Percentiles rank a stretch among this genome's conserved stretches.
phyloP scores from a whole-genome alignment of 768 basidiomycete species.

The Collybiopsis luxurians region DNA sequence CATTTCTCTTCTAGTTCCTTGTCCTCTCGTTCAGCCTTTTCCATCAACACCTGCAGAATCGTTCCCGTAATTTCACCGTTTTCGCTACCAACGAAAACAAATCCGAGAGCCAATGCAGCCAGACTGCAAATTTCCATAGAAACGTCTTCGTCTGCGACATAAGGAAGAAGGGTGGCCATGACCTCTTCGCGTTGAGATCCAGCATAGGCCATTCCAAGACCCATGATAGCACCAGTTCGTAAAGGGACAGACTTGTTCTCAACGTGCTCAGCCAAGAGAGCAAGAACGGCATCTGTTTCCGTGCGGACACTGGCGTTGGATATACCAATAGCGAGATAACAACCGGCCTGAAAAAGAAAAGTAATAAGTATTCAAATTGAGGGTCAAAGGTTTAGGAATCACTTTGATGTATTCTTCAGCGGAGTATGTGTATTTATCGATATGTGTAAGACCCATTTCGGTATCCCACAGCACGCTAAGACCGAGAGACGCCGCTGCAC shows the following conservation, averaged over 20 bases:
- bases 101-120: conserved; percentile 86
- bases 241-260: conserved; percentile 83
- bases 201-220: conserved; percentile 90
- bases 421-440: conserved; percentile 98
- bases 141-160: conserved; percentile 74
- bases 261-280: conserved; percentile 86
- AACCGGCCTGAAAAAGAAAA: conserved; percentile 61
- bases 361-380: not conserved
- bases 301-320: conserved; percentile 86
- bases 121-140: conserved; percentile 90
- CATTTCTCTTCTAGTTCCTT: conserved; percentile 88
- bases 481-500: conserved; percentile 92
- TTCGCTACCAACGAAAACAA: conserved; percentile 93
- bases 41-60: conserved; percentile 91
- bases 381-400: not conserved
- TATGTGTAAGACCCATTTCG: conserved; percentile 88
- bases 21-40: conserved; percentile 60
- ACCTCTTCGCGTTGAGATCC: conserved; percentile 93
- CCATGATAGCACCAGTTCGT: conserved; percentile 86
- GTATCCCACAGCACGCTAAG: conserved; percentile 95
- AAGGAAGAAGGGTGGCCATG: conserved; percentile 71
- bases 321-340: conserved; percentile 91
- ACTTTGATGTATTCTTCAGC: conserved; percentile 96
- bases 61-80: conserved; percentile 90
- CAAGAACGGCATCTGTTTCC: conserved; percentile 90